These are phyloP conservation scores for Nemania abortiva DNA, from an alignment of 2,329 filamentous ascomycete genomes.

Conservation along the genomic window DNA sequence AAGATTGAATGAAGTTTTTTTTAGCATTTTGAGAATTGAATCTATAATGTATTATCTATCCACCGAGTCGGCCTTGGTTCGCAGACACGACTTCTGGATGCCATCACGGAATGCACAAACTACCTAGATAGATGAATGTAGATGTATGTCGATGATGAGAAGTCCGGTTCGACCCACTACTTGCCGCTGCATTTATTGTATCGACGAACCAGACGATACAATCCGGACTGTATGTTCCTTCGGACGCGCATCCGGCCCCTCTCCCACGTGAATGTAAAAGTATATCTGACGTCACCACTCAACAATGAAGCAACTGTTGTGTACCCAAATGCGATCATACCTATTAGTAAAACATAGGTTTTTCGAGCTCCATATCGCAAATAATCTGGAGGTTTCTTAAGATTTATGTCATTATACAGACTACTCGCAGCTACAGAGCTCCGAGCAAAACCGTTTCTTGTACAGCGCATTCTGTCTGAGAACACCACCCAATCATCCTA, in stretches of 20 bases:
- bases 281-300: slow-evolving; percentile 47
- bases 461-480: background rate
- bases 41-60: slow-evolving; percentile 10
- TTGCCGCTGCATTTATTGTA: background rate
- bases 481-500: background rate
- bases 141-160: no score
- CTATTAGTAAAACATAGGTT: background rate
- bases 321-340: slow-evolving; percentile 8
- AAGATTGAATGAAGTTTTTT: background rate
- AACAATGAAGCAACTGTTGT: background rate
- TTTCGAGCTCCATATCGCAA: no score
- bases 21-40: slow-evolving; percentile 6
- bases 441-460: background rate
- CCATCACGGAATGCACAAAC: no score
- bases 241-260: slow-evolving; percentile 1
- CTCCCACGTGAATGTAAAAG: slow-evolving; percentile 36
- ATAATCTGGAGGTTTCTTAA: no score
- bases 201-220: background rate
- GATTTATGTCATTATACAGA: background rate
- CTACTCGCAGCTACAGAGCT: background rate
- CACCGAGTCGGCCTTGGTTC: background rate
- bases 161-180: slow-evolving; percentile 15
- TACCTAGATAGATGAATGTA: no score
- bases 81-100: no score
- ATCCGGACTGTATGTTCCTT: background rate